phyloP scores from a whole-genome alignment of 345 rosid genomes.

The Schrenkiella parvula region DNA sequence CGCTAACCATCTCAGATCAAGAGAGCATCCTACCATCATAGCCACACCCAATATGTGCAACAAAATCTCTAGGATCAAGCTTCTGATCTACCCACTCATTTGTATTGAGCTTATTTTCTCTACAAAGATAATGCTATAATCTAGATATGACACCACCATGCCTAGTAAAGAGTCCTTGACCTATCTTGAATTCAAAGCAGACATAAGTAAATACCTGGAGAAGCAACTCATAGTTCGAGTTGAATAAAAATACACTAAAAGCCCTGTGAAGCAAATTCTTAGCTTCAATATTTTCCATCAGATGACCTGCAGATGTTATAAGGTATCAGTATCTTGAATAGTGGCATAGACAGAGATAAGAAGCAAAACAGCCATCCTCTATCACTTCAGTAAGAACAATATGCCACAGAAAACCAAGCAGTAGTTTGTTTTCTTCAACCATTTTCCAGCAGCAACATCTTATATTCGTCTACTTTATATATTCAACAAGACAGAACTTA shows the following conservation, averaged over 20 bases:
- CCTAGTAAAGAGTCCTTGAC: not conserved
- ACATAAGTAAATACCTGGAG: conserved; percentile 70
- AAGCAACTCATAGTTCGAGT: conserved; percentile 90
- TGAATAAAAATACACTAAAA: conserved; percentile 91
- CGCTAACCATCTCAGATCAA: not conserved
- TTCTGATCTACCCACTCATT: not conserved
- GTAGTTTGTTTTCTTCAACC: not conserved
- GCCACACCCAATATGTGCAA: not conserved
- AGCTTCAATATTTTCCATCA: conserved; percentile 89
- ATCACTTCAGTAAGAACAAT: not conserved
- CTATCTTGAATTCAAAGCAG: conserved; percentile 1
- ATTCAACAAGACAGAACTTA: not conserved
- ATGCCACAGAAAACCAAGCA: not conserved
- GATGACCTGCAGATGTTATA: conserved; percentile 62
- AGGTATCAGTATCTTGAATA: not conserved
- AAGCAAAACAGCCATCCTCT: not conserved
- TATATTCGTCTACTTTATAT: not conserved
- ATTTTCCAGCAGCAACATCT: conserved; percentile 9
- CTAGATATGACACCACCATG: not conserved
- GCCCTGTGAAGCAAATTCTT: conserved; percentile 87
- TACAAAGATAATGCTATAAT: not conserved
- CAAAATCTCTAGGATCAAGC: not conserved
- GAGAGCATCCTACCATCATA: conserved; percentile 1
- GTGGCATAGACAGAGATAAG: not conserved
- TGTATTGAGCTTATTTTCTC: not conserved